phyloP scores from a whole-genome alignment of 176 grass and related monocot species.

The sorghum (Sorghum bicolor) region DNA sequence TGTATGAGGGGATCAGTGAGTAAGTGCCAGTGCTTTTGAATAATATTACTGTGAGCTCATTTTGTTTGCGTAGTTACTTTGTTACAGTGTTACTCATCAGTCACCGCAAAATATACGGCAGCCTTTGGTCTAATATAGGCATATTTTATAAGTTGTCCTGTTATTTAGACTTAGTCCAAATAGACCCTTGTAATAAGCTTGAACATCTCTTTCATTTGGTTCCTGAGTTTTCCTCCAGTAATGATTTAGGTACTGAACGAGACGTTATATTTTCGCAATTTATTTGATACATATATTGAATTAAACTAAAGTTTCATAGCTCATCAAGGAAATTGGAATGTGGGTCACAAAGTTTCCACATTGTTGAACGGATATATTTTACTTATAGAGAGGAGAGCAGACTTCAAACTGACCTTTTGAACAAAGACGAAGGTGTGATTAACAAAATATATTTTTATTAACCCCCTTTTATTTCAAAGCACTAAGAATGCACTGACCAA shows the following conservation, averaged over 20 bases:
- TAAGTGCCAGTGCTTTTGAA: conserved; percentile 51
- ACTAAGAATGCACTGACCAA: background rate
- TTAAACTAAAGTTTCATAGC: background rate
- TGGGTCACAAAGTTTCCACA: background rate
- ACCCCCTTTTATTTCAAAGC: background rate
- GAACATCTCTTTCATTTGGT: background rate
- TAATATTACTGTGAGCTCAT: background rate
- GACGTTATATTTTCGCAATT: background rate
- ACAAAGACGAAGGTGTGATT: background rate
- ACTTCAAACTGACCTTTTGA: background rate
- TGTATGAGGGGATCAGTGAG: conserved; percentile 98
- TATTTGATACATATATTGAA: background rate
- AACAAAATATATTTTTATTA: background rate
- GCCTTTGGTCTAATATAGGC: background rate
- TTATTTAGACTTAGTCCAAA: conserved; percentile 21
- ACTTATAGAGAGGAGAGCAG: background rate
- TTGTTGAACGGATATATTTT: background rate
- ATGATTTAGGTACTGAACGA: background rate
- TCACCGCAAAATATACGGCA: background rate
- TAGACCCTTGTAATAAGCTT: background rate
- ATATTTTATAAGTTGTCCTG: background rate
- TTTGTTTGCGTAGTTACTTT: background rate
- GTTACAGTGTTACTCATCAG: background rate
- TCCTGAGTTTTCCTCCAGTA: background rate
- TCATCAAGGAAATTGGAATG: background rate